phyloP scores from a whole-genome alignment of 2,329 filamentous ascomycete genomes.

The Trichoderma aggressivum region DNA sequence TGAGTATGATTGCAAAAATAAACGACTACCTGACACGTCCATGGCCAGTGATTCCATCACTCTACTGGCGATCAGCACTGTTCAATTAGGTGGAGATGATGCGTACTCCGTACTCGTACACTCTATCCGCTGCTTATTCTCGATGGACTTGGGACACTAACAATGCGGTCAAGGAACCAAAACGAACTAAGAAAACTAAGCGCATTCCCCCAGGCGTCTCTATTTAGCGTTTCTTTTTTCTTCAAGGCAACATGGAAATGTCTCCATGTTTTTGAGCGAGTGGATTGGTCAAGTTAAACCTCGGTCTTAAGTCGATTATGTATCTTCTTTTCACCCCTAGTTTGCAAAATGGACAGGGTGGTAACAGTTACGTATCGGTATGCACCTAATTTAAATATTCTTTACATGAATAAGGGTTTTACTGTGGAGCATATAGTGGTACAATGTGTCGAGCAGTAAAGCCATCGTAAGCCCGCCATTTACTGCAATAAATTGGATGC shows the following conservation, averaged over 20 bases:
- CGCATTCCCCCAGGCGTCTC: neutral
- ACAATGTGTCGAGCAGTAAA: neutral
- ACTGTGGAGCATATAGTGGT: too few relatives aligned
- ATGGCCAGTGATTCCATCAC: neutral
- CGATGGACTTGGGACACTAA: neutral
- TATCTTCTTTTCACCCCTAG: neutral
- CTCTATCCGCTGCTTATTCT: neutral
- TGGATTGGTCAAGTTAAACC: neutral
- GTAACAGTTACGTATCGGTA: neutral
- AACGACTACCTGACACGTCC: neutral
- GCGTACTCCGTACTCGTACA: neutral
- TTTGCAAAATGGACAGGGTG: neutral
- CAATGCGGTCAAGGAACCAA: neutral
- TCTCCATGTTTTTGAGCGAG: neutral
- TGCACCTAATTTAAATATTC: neutral
- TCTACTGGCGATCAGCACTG: neutral
- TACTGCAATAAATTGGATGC: neutral
- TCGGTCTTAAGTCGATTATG: neutral
- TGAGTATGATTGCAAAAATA: neutral
- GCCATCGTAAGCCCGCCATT: neutral
- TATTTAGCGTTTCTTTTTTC: neutral
- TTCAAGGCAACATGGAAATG: neutral
- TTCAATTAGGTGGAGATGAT: neutral
- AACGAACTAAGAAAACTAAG: neutral
- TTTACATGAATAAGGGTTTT: neutral